Percentiles rank a stretch among this genome's conserved stretches.
phyloP scores from a whole-genome alignment of 352 stramenopile species.

The Phytophthora lateralis region DNA sequence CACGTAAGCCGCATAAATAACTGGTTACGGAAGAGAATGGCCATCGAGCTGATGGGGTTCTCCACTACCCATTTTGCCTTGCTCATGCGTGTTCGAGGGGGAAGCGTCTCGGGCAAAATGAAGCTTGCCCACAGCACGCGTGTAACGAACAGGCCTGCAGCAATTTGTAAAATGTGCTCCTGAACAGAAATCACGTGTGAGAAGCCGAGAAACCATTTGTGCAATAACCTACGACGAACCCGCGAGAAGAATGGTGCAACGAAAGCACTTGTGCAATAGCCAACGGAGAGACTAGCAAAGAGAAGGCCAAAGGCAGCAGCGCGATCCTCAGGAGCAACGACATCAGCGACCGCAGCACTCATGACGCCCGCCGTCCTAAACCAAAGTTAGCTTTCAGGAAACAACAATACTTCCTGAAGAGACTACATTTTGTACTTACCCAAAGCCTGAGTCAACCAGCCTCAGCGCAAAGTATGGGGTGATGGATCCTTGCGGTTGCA shows the following conservation, averaged over 20 bases:
- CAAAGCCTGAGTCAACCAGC: slow-evolving; percentile 61
- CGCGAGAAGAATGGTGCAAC: slow-evolving; percentile 56
- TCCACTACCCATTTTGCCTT: slow-evolving; percentile 42
- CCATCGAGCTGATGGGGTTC: slow-evolving; percentile 67
- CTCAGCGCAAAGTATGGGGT: slow-evolving; percentile 63
- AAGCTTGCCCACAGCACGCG: slow-evolving; percentile 62
- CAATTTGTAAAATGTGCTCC: slow-evolving; percentile 55
- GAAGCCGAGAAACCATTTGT: slow-evolving; percentile 35
- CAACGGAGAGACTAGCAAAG: slow-evolving; percentile 57
- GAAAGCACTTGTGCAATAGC: slow-evolving; percentile 61
- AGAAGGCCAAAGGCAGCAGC: slow-evolving; percentile 63
- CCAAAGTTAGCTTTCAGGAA: slow-evolving; percentile 4
- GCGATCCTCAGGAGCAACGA: slow-evolving; percentile 56
- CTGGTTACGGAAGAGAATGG: slow-evolving; percentile 67
- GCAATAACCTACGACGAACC: slow-evolving; percentile 67
- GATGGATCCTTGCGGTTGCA: slow-evolving; percentile 57
- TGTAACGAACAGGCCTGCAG: slow-evolving; percentile 48
- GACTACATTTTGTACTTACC: slow-evolving; percentile 30
- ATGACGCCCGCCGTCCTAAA: slow-evolving; percentile 57
- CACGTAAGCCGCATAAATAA: slow-evolving; percentile 69
- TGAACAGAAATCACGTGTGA: slow-evolving; percentile 20
- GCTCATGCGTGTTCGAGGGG: slow-evolving; percentile 34
- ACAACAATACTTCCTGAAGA: not conserved
- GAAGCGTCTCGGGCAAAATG: slow-evolving; percentile 66
- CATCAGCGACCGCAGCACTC: slow-evolving; percentile 65